phyloP scores from a whole-genome alignment of 352 stramenopile species.

The Pythium rishiriense region DNA sequence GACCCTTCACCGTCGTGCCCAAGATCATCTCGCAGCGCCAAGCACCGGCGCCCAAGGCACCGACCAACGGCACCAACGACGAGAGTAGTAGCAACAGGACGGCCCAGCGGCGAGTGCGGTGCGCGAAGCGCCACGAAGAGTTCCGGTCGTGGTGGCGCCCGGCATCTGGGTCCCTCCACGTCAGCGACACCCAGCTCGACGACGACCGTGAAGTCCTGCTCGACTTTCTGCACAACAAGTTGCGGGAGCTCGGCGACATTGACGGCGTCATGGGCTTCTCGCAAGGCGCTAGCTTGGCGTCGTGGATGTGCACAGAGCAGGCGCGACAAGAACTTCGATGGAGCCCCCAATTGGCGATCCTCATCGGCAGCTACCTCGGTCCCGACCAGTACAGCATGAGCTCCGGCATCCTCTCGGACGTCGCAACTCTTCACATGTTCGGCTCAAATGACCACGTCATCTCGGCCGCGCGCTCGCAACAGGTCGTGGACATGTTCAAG shows the following conservation, averaged over 20 bases:
- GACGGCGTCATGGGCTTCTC: constrained; percentile 86
- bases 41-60: constrained; percentile 18
- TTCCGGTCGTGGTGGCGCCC: constrained; percentile 82
- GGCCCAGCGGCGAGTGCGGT: constrained; percentile 33
- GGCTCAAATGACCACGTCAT: constrained; percentile 84
- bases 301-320: constrained; percentile 79
- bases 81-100: neutral
- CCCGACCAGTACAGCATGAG: constrained; percentile 55
- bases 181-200: constrained; percentile 47
- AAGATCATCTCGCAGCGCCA: constrained; percentile 60
- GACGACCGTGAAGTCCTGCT: constrained; percentile 58
- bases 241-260: constrained; percentile 57
- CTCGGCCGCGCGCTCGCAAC: constrained; percentile 62
- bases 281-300: constrained; percentile 73
- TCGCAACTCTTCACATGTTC: constrained; percentile 75
- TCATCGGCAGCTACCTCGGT: constrained; percentile 77
- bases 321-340: constrained; percentile 61
- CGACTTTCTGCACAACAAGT: constrained; percentile 53
- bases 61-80: neutral
- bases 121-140: constrained; percentile 53
- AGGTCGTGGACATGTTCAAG: constrained; percentile 69
- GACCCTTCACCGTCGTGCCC: constrained; percentile 69
- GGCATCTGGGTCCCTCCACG: constrained; percentile 42
- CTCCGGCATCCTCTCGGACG: constrained; percentile 48
- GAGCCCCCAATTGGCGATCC: constrained; percentile 64